Percentiles rank a stretch among this genome's conserved stretches.
These are phyloP conservation scores for Phytopythium sindhum DNA, from an alignment of 352 stramenopile genomes.

Conservation along the genomic window DNA sequence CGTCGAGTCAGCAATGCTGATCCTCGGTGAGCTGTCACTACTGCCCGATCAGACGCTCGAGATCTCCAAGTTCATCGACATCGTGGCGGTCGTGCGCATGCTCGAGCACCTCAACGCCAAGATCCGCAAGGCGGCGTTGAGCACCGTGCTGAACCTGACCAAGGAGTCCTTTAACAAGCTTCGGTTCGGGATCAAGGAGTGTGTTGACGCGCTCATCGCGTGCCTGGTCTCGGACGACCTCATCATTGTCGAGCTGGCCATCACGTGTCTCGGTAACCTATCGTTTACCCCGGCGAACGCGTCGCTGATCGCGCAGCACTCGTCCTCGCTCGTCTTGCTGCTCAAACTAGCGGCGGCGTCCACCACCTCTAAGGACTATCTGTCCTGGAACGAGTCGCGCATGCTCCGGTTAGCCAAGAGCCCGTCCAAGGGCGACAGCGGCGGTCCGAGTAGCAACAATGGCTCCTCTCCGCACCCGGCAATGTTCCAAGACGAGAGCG, in stretches of 20 bases:
- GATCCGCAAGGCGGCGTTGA: slow-evolving; percentile 51
- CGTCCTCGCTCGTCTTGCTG: slow-evolving; percentile 34
- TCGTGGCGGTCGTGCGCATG: slow-evolving; percentile 55
- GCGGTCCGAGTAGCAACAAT: neutral
- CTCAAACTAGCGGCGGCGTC: slow-evolving; percentile 49
- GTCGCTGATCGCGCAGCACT: slow-evolving; percentile 32
- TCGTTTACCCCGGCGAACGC: slow-evolving; percentile 54
- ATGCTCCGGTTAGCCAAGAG: slow-evolving; percentile 17
- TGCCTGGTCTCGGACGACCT: slow-evolving; percentile 61
- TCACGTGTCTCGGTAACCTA: slow-evolving; percentile 63
- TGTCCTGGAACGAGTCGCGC: slow-evolving; percentile 45
- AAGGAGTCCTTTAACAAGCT: slow-evolving; percentile 81
- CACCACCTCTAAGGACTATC: slow-evolving; percentile 37
- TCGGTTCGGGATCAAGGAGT: slow-evolving; percentile 57
- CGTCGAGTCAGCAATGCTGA: slow-evolving; percentile 67
- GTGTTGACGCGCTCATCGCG: slow-evolving; percentile 44
- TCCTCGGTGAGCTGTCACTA: slow-evolving; percentile 62
- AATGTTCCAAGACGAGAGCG: neutral
- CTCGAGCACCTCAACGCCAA: slow-evolving; percentile 56
- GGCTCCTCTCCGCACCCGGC: neutral
- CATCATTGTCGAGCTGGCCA: slow-evolving; percentile 54
- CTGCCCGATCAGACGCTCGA: slow-evolving; percentile 61
- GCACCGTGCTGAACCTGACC: slow-evolving; percentile 55
- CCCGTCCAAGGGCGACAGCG: neutral
- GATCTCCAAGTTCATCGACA: slow-evolving; percentile 68